Evolutionary conservation across 805 yeast species (phyloP), one percentile per base, ranked within the genome.

Genomic region (Blastobotrys terrestris): DNA sequence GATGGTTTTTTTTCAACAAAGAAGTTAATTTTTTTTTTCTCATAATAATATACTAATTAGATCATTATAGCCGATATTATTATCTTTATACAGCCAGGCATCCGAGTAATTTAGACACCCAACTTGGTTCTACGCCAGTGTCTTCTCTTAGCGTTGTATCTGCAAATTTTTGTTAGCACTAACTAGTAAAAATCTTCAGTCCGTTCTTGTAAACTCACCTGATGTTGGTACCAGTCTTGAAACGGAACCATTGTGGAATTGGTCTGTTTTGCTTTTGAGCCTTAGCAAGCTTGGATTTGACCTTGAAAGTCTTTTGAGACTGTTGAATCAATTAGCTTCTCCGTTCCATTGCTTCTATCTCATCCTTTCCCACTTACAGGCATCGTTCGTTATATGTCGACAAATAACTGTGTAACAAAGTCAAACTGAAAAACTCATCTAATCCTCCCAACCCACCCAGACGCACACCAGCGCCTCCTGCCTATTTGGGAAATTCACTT

Each of bases 121-220:
- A 92, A 84, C 95, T 92, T 92, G 73, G 97, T 92, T 87, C 98
- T 88, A 87, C 97, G 92, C 99, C 99, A 92, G 94, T 94, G 96
- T 85, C 98, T 87, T 88, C 98, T 90, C 90, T 94, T 94, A 75
- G 96, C 95, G 81, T 92, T 92, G 87, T 89, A 89, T 84, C 95
- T 64, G 48, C 15, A 44, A n/a, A n/a, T 45, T 45, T 13, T 5
- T 31, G 52, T 48, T 49, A 53, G 53, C 41, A 19, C 15, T 35
- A 18, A 31, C 31, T 7, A 11, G 18, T 7, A 35, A n/a, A 39
- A 26, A 6, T 6, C 13, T 31, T 8, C 15, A 35, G 11, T 15
- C 14, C 8, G 6, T 8, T 6, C 6, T 14, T 18, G 26, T 18
- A 20, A 6, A 51, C 66, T 62, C 66, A 70, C 63, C 70, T 89